These are phyloP conservation scores for Chenopodium album DNA, from an alignment of 148 eudicot genomes.

Conservation along the genomic window DNA sequence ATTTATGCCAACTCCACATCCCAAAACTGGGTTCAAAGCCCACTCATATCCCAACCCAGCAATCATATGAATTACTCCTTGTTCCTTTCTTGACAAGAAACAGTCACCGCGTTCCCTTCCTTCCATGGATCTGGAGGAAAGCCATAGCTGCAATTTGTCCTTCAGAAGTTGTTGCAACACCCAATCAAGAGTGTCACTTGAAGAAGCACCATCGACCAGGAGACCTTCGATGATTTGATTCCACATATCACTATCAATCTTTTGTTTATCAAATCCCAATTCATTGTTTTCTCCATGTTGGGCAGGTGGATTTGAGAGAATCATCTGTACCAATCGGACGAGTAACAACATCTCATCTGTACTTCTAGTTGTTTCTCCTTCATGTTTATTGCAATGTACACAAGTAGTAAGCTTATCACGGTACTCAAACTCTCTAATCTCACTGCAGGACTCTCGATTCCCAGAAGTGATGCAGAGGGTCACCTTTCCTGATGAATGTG, in stretches of 20 bases:
- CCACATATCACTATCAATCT: conserved; percentile 56
- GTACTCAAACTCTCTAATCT: conserved; percentile 87
- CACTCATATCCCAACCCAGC: conserved; percentile 90
- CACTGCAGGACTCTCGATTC: conserved; percentile 79
- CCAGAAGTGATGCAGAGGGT: conserved; percentile 70
- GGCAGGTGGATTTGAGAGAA: conserved; percentile 41
- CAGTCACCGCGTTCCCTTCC: conserved; percentile 33
- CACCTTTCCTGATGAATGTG: conserved; percentile 69
- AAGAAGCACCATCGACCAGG: conserved; percentile 52
- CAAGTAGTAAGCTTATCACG: conserved; percentile 40
- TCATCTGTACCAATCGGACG: conserved; percentile 67
- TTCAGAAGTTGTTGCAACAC: conserved; percentile 75
- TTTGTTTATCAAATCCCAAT: conserved; percentile 36
- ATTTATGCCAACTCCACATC: conserved; percentile 71
- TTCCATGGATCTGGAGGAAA: conserved; percentile 40
- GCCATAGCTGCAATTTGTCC: conserved; percentile 81
- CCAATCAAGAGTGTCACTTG: conserved; percentile 61
- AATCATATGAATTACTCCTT: conserved; percentile 90
- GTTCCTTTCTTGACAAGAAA: conserved; percentile 77
- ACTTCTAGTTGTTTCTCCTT: conserved; percentile 46
- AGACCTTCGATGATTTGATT: conserved; percentile 60
- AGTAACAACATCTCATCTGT: conserved; percentile 73
- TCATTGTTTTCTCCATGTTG: conserved; percentile 41
- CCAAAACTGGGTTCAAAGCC: conserved; percentile 77
- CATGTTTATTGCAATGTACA: conserved; percentile 34